phyloP scores from a whole-genome alignment of 2,329 filamentous ascomycete genomes.

The Talaromyces sp. region DNA sequence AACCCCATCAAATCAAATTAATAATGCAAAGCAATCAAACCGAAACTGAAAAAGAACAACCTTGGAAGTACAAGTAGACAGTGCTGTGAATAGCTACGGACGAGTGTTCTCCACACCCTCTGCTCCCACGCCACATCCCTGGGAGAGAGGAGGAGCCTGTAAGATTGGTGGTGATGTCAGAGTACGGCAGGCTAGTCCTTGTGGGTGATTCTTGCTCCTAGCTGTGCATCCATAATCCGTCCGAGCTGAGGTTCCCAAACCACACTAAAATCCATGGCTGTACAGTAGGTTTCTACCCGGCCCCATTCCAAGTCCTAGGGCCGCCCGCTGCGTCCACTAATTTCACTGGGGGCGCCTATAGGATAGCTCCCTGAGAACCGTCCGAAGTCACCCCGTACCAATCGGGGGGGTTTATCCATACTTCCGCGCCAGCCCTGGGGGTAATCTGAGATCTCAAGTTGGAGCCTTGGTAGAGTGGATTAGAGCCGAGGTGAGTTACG shows the following conservation, averaged over 20 bases:
- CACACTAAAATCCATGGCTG: too few species aligned
- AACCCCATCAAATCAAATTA: not conserved
- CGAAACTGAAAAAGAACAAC: not conserved
- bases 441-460: slow-evolving; percentile 25
- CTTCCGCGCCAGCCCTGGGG: slow-evolving; percentile 29
- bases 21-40: not conserved
- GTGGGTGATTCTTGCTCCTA: not conserved
- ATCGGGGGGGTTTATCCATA: slow-evolving; percentile 20
- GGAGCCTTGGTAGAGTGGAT: not conserved
- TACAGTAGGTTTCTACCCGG: slow-evolving; percentile 1
- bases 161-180: slow-evolving; percentile 19
- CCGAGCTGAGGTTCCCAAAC: not conserved
- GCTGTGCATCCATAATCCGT: not conserved
- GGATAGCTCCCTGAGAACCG: slow-evolving; percentile 23
- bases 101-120: too few species aligned
- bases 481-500: not conserved
- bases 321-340: not conserved
- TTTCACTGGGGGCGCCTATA: slow-evolving; percentile 16
- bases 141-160: not conserved
- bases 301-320: slow-evolving; percentile 1
- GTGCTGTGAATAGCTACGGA: too few species aligned
- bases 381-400: slow-evolving; percentile 17
- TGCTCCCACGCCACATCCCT: not conserved
- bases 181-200: not conserved
- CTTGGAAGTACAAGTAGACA: too few species aligned